Evolutionary conservation across 2,329 filamentous ascomycete genomes (phyloP).

Genomic region (Penicillium sp.): DNA sequence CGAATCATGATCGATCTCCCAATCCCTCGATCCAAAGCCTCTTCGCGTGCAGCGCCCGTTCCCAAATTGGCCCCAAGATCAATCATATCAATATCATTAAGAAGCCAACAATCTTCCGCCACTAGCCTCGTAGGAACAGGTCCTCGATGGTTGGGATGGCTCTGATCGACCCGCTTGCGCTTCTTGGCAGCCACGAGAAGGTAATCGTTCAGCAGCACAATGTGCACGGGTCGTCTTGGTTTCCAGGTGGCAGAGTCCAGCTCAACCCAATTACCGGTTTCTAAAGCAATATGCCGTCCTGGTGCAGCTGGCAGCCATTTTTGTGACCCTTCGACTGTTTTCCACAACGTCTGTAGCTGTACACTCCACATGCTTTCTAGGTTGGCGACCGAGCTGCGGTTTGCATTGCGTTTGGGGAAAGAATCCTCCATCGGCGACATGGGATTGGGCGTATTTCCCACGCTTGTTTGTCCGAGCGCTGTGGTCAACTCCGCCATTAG

Average conservation of each 20-base stretch:
- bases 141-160: constrained; percentile 45
- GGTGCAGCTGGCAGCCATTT: constrained; percentile 90
- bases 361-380: constrained; percentile 67
- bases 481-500: constrained; percentile 90
- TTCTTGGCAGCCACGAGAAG: constrained; percentile 87
- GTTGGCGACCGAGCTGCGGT: constrained; percentile 83
- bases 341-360: constrained; percentile 80
- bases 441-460: constrained; percentile 55
- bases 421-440: constrained; percentile 54
- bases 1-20: constrained; percentile 88
- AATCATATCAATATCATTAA: constrained; percentile 88
- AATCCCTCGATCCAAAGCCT: constrained; percentile 59
- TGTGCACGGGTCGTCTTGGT: constrained; percentile 80
- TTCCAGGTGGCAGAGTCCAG: constrained; percentile 98
- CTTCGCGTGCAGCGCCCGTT: constrained; percentile 37
- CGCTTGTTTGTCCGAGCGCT: constrained; percentile 53
- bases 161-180: constrained; percentile 79
- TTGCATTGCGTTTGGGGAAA: constrained; percentile 59
- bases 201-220: constrained; percentile 93
- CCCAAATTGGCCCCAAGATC: constrained; percentile 66
- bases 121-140: constrained; percentile 69
- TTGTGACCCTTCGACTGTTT: constrained; percentile 95
- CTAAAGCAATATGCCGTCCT: constrained; percentile 90
- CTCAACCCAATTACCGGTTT: constrained; percentile 92
- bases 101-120: constrained; percentile 89